phyloP scores from a whole-genome alignment of 768 basidiomycete genomes.

The Leccinum subgranulosum region DNA sequence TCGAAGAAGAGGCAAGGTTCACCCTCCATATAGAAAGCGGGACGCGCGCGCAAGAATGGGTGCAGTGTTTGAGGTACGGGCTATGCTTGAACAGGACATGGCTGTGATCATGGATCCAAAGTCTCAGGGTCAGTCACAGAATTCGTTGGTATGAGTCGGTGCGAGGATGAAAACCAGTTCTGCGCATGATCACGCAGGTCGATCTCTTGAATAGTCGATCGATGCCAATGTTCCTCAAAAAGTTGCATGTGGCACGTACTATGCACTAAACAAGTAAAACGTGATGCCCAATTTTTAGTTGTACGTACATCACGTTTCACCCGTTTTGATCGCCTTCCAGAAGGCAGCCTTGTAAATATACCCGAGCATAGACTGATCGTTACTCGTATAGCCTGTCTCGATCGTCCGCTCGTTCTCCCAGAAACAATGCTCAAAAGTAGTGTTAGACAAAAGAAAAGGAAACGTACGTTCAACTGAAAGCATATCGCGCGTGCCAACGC shows the following conservation, averaged over 20 bases:
- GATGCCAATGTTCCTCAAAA: neutral
- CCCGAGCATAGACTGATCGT: constrained; percentile 74
- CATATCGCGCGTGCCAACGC: constrained; percentile 67
- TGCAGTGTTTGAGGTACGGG: too few species aligned
- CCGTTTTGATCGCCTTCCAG: constrained; percentile 68
- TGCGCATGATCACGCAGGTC: too few species aligned
- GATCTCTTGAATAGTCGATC: too few species aligned
- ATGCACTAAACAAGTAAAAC: neutral
- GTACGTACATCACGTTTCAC: neutral
- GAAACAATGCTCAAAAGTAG: neutral
- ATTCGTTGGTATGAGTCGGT: too few species aligned
- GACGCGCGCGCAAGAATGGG: too few species aligned
- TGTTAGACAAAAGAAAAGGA: neutral
- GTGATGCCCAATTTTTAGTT: neutral
- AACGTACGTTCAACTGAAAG: constrained; percentile 74
- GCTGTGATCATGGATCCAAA: neutral
- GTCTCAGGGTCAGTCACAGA: too few species aligned
- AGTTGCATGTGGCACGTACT: neutral
- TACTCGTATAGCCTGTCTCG: constrained; percentile 84
- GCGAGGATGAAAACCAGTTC: too few species aligned
- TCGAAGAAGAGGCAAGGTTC: neutral
- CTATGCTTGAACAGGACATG: neutral
- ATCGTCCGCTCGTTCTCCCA: constrained; percentile 77
- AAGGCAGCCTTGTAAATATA: constrained; percentile 85
- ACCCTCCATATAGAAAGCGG: neutral